phyloP scores from a whole-genome alignment of 345 rosid genomes.

The Gossypium mustelinum region DNA sequence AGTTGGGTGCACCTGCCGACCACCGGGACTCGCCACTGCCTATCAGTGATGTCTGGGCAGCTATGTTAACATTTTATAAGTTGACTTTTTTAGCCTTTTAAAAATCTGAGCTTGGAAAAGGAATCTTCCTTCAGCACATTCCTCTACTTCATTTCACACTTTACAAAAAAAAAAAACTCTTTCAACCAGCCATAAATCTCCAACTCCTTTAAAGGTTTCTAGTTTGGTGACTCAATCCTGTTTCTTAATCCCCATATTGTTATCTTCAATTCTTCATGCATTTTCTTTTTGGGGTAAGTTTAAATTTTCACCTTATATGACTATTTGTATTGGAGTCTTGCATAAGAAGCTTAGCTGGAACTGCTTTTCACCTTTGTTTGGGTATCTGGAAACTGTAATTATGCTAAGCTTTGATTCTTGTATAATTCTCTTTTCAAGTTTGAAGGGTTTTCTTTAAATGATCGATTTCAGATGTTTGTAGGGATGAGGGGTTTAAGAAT shows the following conservation, averaged over 20 bases:
- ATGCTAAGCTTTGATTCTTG: neutral
- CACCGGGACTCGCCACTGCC: neutral
- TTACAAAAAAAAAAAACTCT: neutral
- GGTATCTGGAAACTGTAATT: neutral
- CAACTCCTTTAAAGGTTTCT: neutral
- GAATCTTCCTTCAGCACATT: slow-evolving; percentile 15
- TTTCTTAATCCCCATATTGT: neutral
- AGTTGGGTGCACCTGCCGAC: too few species aligned
- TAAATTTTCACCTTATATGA: neutral
- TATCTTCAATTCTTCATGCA: neutral
- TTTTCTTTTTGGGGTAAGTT: neutral
- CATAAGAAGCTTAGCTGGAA: neutral
- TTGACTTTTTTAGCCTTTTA: neutral
- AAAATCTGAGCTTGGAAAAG: neutral
- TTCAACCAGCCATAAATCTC: neutral
- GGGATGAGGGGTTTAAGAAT: slow-evolving; percentile 23
- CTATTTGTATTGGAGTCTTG: neutral
- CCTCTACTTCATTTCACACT: neutral
- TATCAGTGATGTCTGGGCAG: neutral
- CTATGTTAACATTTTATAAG: neutral
- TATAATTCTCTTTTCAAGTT: neutral
- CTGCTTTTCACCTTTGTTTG: neutral
- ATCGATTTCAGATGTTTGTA: slow-evolving; percentile 22
- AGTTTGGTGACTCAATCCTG: neutral
- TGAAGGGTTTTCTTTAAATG: neutral